These are phyloP conservation scores for Cutaneotrichosporon mucoides DNA, from an alignment of 1,284 basidiomycete species.

Conservation along the genomic window DNA sequence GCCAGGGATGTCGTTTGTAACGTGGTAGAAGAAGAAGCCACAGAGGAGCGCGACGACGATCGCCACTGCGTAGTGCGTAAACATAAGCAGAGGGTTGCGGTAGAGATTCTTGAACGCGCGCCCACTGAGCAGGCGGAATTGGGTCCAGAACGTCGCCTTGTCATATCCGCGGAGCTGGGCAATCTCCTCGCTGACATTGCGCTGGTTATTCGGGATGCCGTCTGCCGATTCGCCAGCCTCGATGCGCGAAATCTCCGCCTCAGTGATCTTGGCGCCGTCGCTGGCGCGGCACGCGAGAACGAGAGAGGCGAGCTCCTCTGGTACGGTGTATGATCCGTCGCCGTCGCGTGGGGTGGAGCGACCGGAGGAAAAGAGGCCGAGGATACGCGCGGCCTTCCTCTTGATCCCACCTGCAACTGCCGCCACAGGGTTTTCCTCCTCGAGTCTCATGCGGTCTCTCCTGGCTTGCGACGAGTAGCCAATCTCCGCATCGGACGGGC, in stretches of 20 bases:
- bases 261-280: constrained; percentile 61
- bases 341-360: constrained; percentile 31
- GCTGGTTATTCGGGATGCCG: constrained; percentile 20
- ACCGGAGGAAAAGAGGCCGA: constrained; percentile 59
- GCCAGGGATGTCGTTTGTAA: constrained; percentile 81
- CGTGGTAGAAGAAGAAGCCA: constrained; percentile 49
- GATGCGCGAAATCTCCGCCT: constrained; percentile 61
- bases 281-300: constrained; percentile 69
- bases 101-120: constrained; percentile 98
- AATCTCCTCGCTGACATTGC: constrained; percentile 56
- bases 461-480: constrained; percentile 9
- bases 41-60: constrained; percentile 70
- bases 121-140: constrained; percentile 88
- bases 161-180: constrained; percentile 69
- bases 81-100: constrained; percentile 83
- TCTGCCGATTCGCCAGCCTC: constrained; percentile 42
- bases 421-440: constrained; percentile 1
- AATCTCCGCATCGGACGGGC: constrained; percentile 11
- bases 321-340: constrained; percentile 47
- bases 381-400: constrained; percentile 69
- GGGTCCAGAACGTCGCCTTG: constrained; percentile 78
- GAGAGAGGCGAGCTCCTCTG: constrained; percentile 68
- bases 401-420: constrained; percentile 51
- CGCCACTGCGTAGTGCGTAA: constrained; percentile 82
- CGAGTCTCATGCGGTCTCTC: not conserved